Base-by-base conservation (phyloP, 169 alveolate genomes). In the Eimeria zaria region DNA sequence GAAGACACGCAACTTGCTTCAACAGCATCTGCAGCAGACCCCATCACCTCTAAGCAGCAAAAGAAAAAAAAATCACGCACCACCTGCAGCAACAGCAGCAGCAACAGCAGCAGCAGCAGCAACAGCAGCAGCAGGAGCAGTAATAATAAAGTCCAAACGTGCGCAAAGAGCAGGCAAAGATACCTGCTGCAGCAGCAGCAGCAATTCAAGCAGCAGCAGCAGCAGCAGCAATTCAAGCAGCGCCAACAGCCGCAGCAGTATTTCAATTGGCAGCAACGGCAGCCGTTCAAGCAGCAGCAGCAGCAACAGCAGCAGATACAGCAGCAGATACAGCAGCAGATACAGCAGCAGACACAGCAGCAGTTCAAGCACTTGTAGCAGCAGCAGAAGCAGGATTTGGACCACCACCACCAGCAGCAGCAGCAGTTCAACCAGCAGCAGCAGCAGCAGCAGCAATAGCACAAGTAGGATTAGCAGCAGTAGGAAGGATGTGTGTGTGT, bases 81-180 rank as follows among this genome's bases (percentile, higher is more conserved):
- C 48, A 51, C 90, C 90, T 81, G 90, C 90, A 53, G 90, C 90
- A 81, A 48, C 48, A 81, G 51, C 90, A 53, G 2, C 71, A 48
- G 67, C 90, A 81, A 48, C 71, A 81, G 90, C 90, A 81, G 73
- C 67, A 51, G 89, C 53, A 80, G 71, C 51, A 81, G 73, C 67
- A 81, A 20, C 90, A 81, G 46, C 67, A 81, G 90, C 90, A 48
- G 73, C 69, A 76, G 62, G n/a, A n/a, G n/a, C n/a, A n/a, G n/a
- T n/a, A n/a, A n/a, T 60, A 76, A 27, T 30, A 18, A 8, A 18
- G 18, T 27, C 76, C 6, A 30, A 27, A 67, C 39, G 12, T 22
- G 11, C 6, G 81, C 81, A 71, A 9, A 9, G 24, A 30, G 44
- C 46, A 71, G 48, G 46, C 5, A 2, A n/a, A 1, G 44, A 71